These are phyloP conservation scores for Aspergillus pseudotamarii DNA, from an alignment of 2,329 filamentous ascomycete species.

Conservation along the genomic window DNA sequence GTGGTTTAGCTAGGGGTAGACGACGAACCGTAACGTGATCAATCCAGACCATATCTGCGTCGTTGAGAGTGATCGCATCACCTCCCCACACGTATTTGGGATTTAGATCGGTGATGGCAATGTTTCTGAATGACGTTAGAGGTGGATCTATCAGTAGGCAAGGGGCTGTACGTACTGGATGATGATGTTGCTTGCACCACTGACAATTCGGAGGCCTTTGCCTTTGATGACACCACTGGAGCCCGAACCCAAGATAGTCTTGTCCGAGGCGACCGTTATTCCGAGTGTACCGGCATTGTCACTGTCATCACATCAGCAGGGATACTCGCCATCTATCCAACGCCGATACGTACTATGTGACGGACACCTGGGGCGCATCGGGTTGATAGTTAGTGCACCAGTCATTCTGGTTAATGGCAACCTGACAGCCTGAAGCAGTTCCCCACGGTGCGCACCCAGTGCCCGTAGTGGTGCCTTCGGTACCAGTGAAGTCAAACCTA, in stretches of 20 bases:
- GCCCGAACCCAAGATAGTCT: slow-evolving; percentile 59
- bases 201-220: slow-evolving; percentile 57
- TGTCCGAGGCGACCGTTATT: slow-evolving; percentile 60
- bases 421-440: slow-evolving; percentile 57
- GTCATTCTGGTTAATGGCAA: slow-evolving; percentile 62
- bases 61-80: slow-evolving; percentile 58
- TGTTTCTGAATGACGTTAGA: slow-evolving; percentile 38
- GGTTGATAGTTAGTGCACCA: slow-evolving; percentile 65
- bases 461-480: slow-evolving; percentile 45
- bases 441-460: slow-evolving; percentile 63
- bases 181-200: slow-evolving; percentile 58
- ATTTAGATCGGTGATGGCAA: slow-evolving; percentile 59
- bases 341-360: slow-evolving; percentile 27
- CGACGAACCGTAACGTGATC: slow-evolving; percentile 31
- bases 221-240: slow-evolving; percentile 59
- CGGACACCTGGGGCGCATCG: slow-evolving; percentile 51
- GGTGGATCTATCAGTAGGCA: too few species aligned
- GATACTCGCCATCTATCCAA: too few species aligned
- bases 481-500: slow-evolving; percentile 21
- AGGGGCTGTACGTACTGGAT: slow-evolving; percentile 45
- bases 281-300: slow-evolving; percentile 57
- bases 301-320: slow-evolving; percentile 1
- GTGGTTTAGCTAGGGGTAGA: not conserved
- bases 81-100: slow-evolving; percentile 62
- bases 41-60: slow-evolving; percentile 50